Base-by-base conservation (phyloP, 1,139 yeast genomes). In the Saccharomycopsis crataegensis region DNA sequence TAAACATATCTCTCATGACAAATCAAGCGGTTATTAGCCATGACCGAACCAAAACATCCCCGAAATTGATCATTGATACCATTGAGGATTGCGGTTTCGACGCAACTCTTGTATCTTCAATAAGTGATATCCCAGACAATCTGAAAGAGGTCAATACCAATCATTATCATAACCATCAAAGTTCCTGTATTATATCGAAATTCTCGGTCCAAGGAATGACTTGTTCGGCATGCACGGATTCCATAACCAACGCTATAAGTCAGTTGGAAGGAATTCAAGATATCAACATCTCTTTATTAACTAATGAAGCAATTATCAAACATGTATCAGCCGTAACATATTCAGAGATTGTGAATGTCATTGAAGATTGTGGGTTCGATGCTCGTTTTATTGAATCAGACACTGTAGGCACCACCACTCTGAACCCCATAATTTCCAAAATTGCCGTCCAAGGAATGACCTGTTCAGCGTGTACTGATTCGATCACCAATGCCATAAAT, bases 1-100 rank as follows among this genome's bases (percentile, higher is more conserved):
- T 68, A 2, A 37, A 49, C 2, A 87, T 90, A 2, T 83, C 95
- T 1, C 72, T 87, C 34, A 72, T 86, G 42, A 88, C 96, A 0
- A 91, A 85, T 62, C 80, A 82, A 53, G 96, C 90, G 0, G 65
- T 68, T 16, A 77, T 89, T 9, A 62, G 62, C 4, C 90, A 80
- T 64, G 68, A 31, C 12, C 38, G 42, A 9, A 9, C 32, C 8
- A 49, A 59, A 0, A 62, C 76, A 1, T 54, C 73, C 0, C 57
- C 73, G 0, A 72, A 70, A 1, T 65, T 59, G 6, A 67, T 85
- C 9, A 66, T 67, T 33, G 77, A 74, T 28, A 66, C 76, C 6
- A 75, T 90, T 17, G 94, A 88, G 60, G 85, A 84, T 60, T 79
- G 87, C 60, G 96, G 96, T 8, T 87, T 87, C 62, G 91, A 82